A percentile compares a stretch with the other conserved stretches of the same genome.
Evolutionary conservation across 2,329 filamentous ascomycete species (phyloP).

Genomic region (Fusarium papillatum): DNA sequence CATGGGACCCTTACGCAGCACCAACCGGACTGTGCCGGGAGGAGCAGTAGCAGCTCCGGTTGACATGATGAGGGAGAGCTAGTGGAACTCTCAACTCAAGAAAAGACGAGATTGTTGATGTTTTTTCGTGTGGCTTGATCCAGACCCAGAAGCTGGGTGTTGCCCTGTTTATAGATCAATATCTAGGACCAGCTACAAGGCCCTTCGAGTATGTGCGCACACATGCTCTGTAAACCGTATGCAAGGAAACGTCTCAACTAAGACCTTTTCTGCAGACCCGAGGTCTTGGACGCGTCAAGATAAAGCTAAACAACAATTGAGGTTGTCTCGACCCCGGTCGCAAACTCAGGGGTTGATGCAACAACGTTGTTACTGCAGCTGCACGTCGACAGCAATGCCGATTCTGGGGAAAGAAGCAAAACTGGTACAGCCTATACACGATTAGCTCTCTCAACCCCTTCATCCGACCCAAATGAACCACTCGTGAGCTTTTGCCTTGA

Average conservation of each 20-base stretch:
- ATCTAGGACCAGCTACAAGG: not conserved
- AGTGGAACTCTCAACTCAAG: not conserved
- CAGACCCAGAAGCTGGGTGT: not conserved
- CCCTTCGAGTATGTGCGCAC: not conserved
- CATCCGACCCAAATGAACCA: too few relatives aligned
- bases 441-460: conserved; percentile 8
- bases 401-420: not conserved
- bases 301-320: not conserved
- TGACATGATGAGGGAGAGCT: conserved; percentile 19
- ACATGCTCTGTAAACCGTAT: not conserved
- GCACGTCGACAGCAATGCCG: not conserved
- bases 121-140: not conserved
- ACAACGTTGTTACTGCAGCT: not conserved
- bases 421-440: not conserved
- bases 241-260: not conserved
- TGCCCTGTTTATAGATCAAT: not conserved
- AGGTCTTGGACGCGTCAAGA: not conserved
- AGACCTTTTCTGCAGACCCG: not conserved
- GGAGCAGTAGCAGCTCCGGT: conserved; percentile 4
- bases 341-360: conserved; percentile 1
- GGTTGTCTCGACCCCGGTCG: not conserved
- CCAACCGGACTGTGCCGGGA: conserved; percentile 34
- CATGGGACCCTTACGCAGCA: conserved; percentile 23
- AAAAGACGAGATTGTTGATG: not conserved
- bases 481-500: too few relatives aligned